Evolutionary conservation across 2,329 filamentous ascomycete species (phyloP).

Genomic region (Triangularia verruculosa): DNA sequence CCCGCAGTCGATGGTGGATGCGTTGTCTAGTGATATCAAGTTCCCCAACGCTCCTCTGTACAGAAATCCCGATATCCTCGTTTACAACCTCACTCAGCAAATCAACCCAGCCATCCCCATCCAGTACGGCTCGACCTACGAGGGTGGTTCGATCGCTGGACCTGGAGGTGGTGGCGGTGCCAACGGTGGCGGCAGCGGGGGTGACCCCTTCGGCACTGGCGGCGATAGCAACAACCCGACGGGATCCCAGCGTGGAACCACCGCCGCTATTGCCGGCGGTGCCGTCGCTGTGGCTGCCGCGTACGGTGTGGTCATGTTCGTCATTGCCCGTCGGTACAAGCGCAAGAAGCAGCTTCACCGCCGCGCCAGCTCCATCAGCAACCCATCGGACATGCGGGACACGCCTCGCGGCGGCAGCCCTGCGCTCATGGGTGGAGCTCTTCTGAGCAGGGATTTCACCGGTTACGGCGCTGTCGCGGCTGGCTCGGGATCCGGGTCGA

Average conservation of each 20-base stretch:
- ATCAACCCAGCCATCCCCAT: conserved; percentile 83
- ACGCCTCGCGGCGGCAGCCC: conserved; percentile 50
- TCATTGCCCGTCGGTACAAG: conserved; percentile 86
- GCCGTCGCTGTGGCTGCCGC: conserved; percentile 74
- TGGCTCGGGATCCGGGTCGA: background rate
- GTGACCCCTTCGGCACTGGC: conserved; percentile 42
- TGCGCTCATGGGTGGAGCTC: conserved; percentile 67
- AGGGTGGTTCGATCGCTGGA: conserved; percentile 37
- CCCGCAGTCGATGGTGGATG: conserved; percentile 65
- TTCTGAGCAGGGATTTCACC: conserved; percentile 54
- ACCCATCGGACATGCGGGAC: conserved; percentile 55
- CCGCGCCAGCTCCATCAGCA: conserved; percentile 70
- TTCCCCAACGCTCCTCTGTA: conserved; percentile 73
- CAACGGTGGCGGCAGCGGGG: conserved; percentile 31
- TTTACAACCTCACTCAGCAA: conserved; percentile 70
- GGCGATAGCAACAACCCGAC: conserved; percentile 48
- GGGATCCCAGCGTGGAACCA: conserved; percentile 60
- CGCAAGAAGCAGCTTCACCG: conserved; percentile 76
- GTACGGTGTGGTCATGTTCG: conserved; percentile 94
- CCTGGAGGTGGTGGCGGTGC: conserved; percentile 36
- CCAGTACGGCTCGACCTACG: conserved; percentile 42
- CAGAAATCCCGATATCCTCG: conserved; percentile 62
- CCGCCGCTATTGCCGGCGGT: conserved; percentile 69
- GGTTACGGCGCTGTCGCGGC: conserved; percentile 50
- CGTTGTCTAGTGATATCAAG: conserved; percentile 66